Conservation (phyloP, 768 basidiomycete genomes). For the Dioszegia hungarica region DNA sequence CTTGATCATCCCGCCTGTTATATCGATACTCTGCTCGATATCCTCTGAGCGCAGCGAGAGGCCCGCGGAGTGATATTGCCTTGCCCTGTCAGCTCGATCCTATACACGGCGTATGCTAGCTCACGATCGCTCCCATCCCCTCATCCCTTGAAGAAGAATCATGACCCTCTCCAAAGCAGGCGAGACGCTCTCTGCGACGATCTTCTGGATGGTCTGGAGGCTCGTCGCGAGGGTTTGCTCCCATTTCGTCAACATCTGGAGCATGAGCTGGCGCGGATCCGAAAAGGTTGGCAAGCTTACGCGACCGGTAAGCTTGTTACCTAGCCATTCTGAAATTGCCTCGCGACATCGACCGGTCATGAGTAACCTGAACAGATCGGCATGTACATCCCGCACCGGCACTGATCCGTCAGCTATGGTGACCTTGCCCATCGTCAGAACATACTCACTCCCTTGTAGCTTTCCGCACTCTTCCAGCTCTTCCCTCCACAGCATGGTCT, state of each 20-base stretch:
- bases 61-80: not conserved
- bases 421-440: not conserved
- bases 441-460: slow-evolving; percentile 34
- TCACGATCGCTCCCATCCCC: slow-evolving; percentile 24
- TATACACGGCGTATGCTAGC: not conserved
- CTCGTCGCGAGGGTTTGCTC: slow-evolving; percentile 19
- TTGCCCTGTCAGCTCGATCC: not conserved
- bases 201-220: slow-evolving; percentile 20
- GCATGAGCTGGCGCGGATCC: slow-evolving; percentile 4
- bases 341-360: slow-evolving; percentile 30
- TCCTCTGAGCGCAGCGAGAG: not conserved
- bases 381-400: slow-evolving; percentile 24
- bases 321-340: slow-evolving; percentile 39
- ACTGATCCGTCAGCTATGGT: slow-evolving; percentile 9
- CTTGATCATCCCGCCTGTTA: slow-evolving; percentile 13
- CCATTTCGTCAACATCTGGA: slow-evolving; percentile 38
- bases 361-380: slow-evolving; percentile 34
- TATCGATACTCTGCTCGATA: slow-evolving; percentile 8
- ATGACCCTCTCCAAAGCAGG: slow-evolving; percentile 30
- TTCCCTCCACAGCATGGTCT: slow-evolving; percentile 41
- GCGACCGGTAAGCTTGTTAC: slow-evolving; percentile 33
- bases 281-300: too few relatives aligned
- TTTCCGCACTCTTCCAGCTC: slow-evolving; percentile 37
- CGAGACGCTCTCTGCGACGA: slow-evolving; percentile 26
- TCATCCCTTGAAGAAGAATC: slow-evolving; percentile 29